Conservation (phyloP, 2,329 filamentous ascomycete genomes). For the Alternaria arborescens region DNA sequence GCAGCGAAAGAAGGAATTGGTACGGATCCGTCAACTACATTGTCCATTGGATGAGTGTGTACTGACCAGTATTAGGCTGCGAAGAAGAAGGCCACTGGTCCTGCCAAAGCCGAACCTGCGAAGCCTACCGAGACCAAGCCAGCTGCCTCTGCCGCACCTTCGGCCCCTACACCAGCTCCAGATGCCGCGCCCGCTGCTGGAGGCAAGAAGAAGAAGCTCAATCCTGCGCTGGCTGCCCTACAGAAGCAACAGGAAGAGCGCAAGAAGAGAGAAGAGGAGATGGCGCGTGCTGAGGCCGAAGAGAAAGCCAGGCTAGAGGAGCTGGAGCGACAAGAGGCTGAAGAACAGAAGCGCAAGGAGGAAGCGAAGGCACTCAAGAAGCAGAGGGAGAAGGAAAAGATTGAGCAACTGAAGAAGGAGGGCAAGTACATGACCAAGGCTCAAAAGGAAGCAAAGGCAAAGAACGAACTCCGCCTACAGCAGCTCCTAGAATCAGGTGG, state of each 20-base stretch:
- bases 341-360: constrained; percentile 74
- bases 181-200: constrained; percentile 53
- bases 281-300: constrained; percentile 65
- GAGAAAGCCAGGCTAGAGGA: constrained; percentile 72
- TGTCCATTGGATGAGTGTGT: constrained; percentile 1
- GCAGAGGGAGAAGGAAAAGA: constrained; percentile 84
- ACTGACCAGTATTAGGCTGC: constrained; percentile 49
- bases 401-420: constrained; percentile 87
- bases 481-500: constrained; percentile 84
- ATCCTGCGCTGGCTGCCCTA: constrained; percentile 73
- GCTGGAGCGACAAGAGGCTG: constrained; percentile 69
- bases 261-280: constrained; percentile 71
- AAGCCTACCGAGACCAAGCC: constrained; percentile 53
- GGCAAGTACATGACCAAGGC: constrained; percentile 88
- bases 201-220: constrained; percentile 90
- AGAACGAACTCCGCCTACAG: constrained; percentile 80
- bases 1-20: constrained; percentile 97
- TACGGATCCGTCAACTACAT: constrained; percentile 52
- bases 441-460: constrained; percentile 81
- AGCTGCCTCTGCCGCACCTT: constrained; percentile 43
- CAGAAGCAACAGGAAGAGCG: constrained; percentile 86
- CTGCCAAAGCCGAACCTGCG: constrained; percentile 53
- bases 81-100: constrained; percentile 67
- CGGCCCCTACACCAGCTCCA: constrained; percentile 37
- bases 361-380: constrained; percentile 81